Percentiles rank a stretch among this genome's conserved stretches.
Conservation (phyloP, 2,329 filamentous ascomycete species). For the Xylaria sp. region DNA sequence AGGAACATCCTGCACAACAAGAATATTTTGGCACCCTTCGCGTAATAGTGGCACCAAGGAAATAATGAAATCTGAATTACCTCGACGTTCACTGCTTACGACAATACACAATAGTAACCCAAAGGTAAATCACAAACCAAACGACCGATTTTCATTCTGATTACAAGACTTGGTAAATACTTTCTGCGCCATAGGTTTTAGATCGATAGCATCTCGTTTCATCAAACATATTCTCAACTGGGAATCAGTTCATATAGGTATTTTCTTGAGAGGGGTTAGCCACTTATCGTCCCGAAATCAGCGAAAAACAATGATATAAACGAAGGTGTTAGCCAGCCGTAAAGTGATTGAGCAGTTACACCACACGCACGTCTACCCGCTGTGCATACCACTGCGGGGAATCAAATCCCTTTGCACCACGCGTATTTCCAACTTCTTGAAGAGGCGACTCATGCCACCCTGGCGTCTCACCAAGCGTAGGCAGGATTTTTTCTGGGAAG, state of each 20-base stretch:
- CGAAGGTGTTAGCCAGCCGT: background rate
- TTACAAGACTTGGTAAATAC: too few species aligned
- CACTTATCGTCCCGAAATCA: background rate
- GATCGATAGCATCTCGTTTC: background rate
- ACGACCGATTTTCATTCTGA: too few species aligned
- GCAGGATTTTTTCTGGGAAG: background rate
- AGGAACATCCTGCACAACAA: too few species aligned
- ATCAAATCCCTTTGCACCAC: background rate
- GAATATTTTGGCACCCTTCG: too few species aligned
- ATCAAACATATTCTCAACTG: background rate
- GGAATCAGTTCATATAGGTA: background rate
- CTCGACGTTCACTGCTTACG: background rate
- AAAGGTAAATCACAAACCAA: too few species aligned
- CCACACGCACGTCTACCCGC: constrained; percentile 2
- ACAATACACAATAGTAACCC: too few species aligned
- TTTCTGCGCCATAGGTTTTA: background rate
- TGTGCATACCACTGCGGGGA: background rate
- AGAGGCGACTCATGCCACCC: background rate
- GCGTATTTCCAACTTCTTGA: background rate
- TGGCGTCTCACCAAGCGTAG: background rate
- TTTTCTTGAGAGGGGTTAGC: background rate
- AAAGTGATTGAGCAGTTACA: background rate
- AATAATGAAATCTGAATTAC: background rate
- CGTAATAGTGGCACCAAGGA: background rate
- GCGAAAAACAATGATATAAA: background rate